These are phyloP conservation scores for Neonectria magnoliae DNA, from an alignment of 2,329 filamentous ascomycete species.

Conservation along the genomic window DNA sequence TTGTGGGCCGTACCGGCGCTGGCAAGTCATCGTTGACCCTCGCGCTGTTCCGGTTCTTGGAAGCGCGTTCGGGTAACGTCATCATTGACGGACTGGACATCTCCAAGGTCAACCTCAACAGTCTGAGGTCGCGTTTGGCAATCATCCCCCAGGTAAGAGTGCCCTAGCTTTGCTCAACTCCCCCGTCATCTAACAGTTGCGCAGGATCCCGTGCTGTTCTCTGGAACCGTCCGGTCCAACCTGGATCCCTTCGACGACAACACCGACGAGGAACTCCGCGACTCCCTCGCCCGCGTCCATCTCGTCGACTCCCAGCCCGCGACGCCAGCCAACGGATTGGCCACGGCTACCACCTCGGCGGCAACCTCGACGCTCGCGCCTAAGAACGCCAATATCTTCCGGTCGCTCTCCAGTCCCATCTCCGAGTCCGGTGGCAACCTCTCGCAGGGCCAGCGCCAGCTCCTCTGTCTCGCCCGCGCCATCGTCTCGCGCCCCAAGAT, in stretches of 20 bases:
- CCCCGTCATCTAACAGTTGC: slow-evolving; percentile 18
- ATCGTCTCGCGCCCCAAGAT: slow-evolving; percentile 79
- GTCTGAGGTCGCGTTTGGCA: slow-evolving; percentile 76
- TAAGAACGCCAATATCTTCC: slow-evolving; percentile 73
- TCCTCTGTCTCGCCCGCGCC: slow-evolving; percentile 77
- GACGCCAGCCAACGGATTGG: slow-evolving; percentile 52
- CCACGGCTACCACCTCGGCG: slow-evolving; percentile 51
- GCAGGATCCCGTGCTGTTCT: slow-evolving; percentile 82
- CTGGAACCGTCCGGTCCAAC: slow-evolving; percentile 79
- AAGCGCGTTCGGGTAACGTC: slow-evolving; percentile 72
- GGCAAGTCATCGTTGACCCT: slow-evolving; percentile 82
- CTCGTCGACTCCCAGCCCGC: slow-evolving; percentile 60
- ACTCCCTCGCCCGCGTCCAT: slow-evolving; percentile 76
- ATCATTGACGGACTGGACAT: slow-evolving; percentile 80
- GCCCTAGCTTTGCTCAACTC: neutral
- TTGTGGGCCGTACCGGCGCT: slow-evolving; percentile 81
- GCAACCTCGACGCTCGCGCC: slow-evolving; percentile 45
- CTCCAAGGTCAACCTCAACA: slow-evolving; percentile 74
- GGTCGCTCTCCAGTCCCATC: slow-evolving; percentile 69
- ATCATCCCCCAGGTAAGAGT: slow-evolving; percentile 74
- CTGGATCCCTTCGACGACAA: slow-evolving; percentile 81
- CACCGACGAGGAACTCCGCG: slow-evolving; percentile 73
- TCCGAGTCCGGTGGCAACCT: slow-evolving; percentile 79
- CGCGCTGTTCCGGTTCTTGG: slow-evolving; percentile 81
- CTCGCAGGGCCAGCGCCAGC: slow-evolving; percentile 80